These are phyloP conservation scores for Chlamydomonas schloesseri DNA, from an alignment of 139 green algal species.

Conservation along the genomic window DNA sequence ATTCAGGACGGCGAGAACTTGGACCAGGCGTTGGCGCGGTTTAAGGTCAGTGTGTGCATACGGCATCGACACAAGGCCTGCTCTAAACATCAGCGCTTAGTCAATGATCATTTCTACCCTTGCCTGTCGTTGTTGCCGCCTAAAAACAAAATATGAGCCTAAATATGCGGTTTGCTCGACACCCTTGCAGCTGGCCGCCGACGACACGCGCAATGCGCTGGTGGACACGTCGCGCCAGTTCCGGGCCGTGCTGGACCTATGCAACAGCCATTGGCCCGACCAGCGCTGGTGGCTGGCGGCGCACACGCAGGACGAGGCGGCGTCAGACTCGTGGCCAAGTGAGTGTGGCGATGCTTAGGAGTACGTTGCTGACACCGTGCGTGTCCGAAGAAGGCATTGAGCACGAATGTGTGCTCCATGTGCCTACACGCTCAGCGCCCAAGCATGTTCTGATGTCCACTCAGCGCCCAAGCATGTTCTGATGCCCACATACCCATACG, in stretches of 20 bases:
- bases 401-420: too few species aligned
- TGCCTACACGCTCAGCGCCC: too few species aligned
- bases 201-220: background rate
- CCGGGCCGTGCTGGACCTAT: background rate
- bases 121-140: too few species aligned
- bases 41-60: background rate
- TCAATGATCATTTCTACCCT: too few species aligned
- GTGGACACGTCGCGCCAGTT: constrained; percentile 30
- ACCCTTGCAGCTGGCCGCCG: background rate
- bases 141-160: too few species aligned
- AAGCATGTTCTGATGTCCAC: too few species aligned
- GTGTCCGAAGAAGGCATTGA: too few species aligned
- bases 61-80: too few species aligned
- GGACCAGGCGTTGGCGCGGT: constrained; percentile 16
- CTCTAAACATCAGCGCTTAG: too few species aligned
- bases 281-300: constrained; percentile 41
- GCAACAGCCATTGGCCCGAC: constrained; percentile 31
- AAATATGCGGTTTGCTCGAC: too few species aligned
- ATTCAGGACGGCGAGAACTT: constrained; percentile 24
- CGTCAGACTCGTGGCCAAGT: constrained; percentile 15
- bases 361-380: too few species aligned
- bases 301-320: constrained; percentile 29
- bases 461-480: too few species aligned
- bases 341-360: background rate
- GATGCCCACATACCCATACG: background rate